Evolutionary conservation across 1,284 basidiomycete genomes (phyloP), one percentile per base, ranked within the genome.

Genomic region (Fomitopsis pinicola): DNA sequence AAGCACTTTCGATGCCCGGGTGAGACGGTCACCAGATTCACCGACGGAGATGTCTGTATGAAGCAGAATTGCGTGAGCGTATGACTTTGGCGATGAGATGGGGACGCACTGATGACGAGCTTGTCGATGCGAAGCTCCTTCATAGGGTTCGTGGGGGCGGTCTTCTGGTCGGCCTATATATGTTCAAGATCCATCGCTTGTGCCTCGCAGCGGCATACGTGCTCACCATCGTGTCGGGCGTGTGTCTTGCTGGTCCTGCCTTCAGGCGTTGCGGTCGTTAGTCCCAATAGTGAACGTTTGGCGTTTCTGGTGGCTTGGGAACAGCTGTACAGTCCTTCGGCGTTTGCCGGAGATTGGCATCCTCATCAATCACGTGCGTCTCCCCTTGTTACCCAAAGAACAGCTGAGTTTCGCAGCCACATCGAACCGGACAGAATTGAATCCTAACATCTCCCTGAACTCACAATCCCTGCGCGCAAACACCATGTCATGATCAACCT

Each of bases 1-100:
- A 73, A 99, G 85, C 69, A 99, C 97, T 83, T 99, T 99, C 78
- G 97, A 95, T 64, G 97, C 97, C 83, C 97, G 93, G 69, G 97
- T 99, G 72, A 99, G 85, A 78, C 97, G 89, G 88, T 99, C 97
- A 83, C 97, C 97, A 72, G 96, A 98, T 85, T 98, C 97, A 77
- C 97, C 97, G 73, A 99, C 97, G 72, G 95, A 98, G 81, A 99
- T 99, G 90, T 99, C 95, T 97, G 67, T 44, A 58, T 28, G 33
- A 19, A 44, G 59, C 45, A 60, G 0, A 3, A 2, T 12, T 36
- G 52, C 10, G 19, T 54, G 38, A 40, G 38, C 38, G 14, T 40
- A 40, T 3, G 35, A 2, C 35, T 38, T 54, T 22, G 53, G 66
- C 40, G 12, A 48, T 45, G 54, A 36, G 42, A 42, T 22, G 28